Evolutionary conservation across 306 rosid genomes (phyloP).

Genomic region (Lagenaria siceraria): DNA sequence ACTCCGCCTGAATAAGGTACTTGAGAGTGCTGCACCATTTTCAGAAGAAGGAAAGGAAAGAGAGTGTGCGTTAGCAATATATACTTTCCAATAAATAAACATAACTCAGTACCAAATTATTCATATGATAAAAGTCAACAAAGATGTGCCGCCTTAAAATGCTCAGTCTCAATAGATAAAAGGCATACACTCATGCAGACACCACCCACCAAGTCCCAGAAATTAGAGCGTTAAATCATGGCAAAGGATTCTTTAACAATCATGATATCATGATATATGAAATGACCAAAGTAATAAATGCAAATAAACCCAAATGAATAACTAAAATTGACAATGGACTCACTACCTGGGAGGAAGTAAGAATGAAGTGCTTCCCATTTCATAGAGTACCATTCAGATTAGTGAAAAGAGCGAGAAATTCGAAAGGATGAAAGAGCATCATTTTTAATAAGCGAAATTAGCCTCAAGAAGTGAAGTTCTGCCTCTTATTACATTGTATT

Average conservation of each 20-base stretch:
- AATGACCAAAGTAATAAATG: not conserved
- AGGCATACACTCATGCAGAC: not conserved
- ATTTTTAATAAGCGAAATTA: not conserved
- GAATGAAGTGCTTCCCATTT: not conserved
- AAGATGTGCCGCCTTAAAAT: not conserved
- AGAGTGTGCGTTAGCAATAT: not conserved
- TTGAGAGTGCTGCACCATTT: constrained; percentile 44
- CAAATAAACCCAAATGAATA: not conserved
- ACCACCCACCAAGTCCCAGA: not conserved
- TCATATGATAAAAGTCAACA: not conserved
- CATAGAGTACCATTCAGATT: not conserved
- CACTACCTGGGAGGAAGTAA: not conserved
- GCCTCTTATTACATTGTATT: not conserved
- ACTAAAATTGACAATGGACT: not conserved
- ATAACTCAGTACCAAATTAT: not conserved
- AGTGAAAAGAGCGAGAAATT: not conserved
- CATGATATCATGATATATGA: not conserved
- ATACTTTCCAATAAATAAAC: not conserved
- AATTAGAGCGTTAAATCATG: not conserved
- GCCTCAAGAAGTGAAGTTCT: not conserved
- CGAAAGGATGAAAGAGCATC: not conserved
- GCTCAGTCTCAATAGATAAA: not conserved
- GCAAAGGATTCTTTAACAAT: not conserved
- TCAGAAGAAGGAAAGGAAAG: not conserved
- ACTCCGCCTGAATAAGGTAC: constrained; percentile 80